A percentile compares a stretch with the other conserved stretches of the same genome.
Evolutionary conservation across 306 rosid genomes (phyloP).

Genomic region (Leucaena leucocephala): DNA sequence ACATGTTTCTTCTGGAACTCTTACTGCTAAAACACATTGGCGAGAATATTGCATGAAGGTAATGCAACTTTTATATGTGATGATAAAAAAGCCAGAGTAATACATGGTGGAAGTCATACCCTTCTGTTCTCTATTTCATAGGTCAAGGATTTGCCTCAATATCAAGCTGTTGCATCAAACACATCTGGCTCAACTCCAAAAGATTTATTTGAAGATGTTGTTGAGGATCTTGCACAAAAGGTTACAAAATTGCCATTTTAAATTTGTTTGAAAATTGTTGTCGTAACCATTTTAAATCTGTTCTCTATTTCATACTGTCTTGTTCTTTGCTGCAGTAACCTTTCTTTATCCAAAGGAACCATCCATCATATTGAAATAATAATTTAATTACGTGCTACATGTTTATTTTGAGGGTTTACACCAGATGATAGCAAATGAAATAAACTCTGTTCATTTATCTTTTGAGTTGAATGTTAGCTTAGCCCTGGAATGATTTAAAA

Average conservation of each 20-base stretch:
- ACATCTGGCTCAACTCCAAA: constrained; percentile 92
- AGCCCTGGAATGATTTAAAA: constrained; percentile 22
- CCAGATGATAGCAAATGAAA: not conserved
- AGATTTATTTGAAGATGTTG: constrained; percentile 87
- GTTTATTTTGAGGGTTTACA: constrained; percentile 19
- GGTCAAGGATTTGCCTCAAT: constrained; percentile 90
- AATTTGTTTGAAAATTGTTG: constrained; percentile 23
- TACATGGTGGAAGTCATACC: constrained; percentile 5
- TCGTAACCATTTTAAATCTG: too few species aligned
- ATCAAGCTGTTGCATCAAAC: constrained; percentile 90
- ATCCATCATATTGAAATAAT: constrained; percentile 15
- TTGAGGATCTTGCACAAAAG: constrained; percentile 81
- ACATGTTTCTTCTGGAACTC: constrained; percentile 66
- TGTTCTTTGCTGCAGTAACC: constrained; percentile 21
- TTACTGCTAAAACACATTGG: constrained; percentile 89
- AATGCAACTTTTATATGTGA: constrained; percentile 17
- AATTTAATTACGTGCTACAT: constrained; percentile 24
- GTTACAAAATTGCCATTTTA: constrained; percentile 42
- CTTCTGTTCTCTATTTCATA: constrained; percentile 39
- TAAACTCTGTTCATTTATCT: constrained; percentile 1
- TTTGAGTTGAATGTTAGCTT: constrained; percentile 20
- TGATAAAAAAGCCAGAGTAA: constrained; percentile 27
- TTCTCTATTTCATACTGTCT: not conserved
- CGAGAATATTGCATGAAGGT: constrained; percentile 93
- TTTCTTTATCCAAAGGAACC: constrained; percentile 7